Conservation (phyloP, 345 rosid species). For the Eucalyptus urophylla region DNA sequence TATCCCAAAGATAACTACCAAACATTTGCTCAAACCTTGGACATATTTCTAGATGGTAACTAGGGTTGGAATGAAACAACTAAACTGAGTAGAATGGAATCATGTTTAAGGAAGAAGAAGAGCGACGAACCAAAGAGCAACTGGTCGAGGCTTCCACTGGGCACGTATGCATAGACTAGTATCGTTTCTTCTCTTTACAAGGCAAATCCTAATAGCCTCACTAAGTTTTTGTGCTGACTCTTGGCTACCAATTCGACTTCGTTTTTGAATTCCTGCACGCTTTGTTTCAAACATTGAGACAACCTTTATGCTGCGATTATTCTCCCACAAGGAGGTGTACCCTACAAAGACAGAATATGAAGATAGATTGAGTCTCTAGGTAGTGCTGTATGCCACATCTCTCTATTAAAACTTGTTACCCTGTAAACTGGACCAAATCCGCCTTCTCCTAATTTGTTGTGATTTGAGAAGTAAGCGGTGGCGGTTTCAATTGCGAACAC, state of each 20-base stretch:
- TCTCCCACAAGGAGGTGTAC: not conserved
- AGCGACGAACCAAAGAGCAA: slow-evolving; percentile 6
- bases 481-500: too few species aligned
- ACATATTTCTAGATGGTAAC: not conserved
- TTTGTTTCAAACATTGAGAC: slow-evolving; percentile 1
- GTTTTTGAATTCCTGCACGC: slow-evolving; percentile 2
- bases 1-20: not conserved
- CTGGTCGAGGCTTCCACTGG: slow-evolving; percentile 5
- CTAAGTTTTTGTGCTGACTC: slow-evolving; percentile 6
- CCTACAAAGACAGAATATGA: not conserved
- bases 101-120: not conserved
- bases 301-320: slow-evolving; percentile 4
- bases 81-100: not conserved
- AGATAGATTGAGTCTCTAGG: too few species aligned
- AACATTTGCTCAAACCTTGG: not conserved
- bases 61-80: not conserved
- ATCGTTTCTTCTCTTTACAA: not conserved
- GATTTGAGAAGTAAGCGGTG: too few species aligned
- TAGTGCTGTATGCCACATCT: too few species aligned
- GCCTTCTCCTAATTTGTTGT: too few species aligned
- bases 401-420: too few species aligned
- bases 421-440: too few species aligned
- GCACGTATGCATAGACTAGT: slow-evolving; percentile 6
- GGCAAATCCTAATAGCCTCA: slow-evolving; percentile 4
- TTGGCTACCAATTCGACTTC: slow-evolving; percentile 1